Evolutionary conservation across 495 filamentous ascomycete species (phyloP).

Genomic region (Podospora bellae-mahoneyi): DNA sequence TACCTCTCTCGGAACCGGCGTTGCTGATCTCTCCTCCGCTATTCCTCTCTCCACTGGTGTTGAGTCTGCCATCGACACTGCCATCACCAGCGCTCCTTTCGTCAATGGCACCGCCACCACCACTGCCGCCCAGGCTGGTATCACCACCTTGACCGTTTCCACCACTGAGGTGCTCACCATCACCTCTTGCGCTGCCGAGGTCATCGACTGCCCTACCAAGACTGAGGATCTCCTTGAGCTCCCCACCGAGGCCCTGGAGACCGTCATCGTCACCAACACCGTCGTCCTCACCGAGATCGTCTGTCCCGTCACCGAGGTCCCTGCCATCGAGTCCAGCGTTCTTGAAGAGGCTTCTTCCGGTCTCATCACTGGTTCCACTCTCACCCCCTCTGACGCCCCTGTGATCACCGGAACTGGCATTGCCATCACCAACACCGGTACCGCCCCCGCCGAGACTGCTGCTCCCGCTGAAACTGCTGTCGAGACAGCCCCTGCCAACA

Average conservation of each 20-base stretch:
- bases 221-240: slow-evolving; percentile 34
- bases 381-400: slow-evolving; percentile 10
- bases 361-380: slow-evolving; percentile 32
- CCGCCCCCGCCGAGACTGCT: slow-evolving; percentile 21
- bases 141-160: slow-evolving; percentile 49
- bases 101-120: slow-evolving; percentile 18
- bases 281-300: slow-evolving; percentile 44
- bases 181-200: slow-evolving; percentile 58
- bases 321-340: slow-evolving; percentile 42
- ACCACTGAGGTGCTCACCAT: slow-evolving; percentile 59
- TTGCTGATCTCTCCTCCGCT: slow-evolving; percentile 4
- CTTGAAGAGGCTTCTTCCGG: slow-evolving; percentile 35
- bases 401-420: slow-evolving; percentile 23
- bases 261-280: slow-evolving; percentile 44
- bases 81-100: slow-evolving; percentile 24
- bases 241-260: slow-evolving; percentile 30
- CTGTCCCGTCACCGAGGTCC: slow-evolving; percentile 44
- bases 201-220: slow-evolving; percentile 60
- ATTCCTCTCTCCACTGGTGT: slow-evolving; percentile 19
- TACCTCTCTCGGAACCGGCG: slow-evolving; percentile 46
- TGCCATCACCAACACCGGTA: slow-evolving; percentile 14
- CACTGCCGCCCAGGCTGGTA: slow-evolving; percentile 11
- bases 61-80: slow-evolving; percentile 12
- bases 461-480: slow-evolving; percentile 25
- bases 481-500: slow-evolving; percentile 10